These are phyloP conservation scores for Ophiosphaerella korrae DNA, from an alignment of 2,329 filamentous ascomycete genomes.

Conservation along the genomic window DNA sequence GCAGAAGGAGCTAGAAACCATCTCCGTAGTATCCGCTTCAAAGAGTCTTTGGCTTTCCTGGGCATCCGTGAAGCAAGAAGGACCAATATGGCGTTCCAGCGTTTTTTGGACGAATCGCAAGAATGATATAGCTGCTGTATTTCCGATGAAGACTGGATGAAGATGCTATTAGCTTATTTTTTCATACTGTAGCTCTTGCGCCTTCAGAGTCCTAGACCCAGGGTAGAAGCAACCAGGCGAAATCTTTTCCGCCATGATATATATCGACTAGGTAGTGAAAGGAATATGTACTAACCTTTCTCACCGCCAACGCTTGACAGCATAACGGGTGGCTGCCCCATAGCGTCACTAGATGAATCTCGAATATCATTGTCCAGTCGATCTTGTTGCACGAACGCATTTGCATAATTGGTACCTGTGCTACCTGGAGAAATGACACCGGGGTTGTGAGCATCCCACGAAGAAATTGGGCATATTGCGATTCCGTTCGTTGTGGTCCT, in stretches of 20 bases:
- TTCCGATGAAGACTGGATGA: slow-evolving; percentile 55
- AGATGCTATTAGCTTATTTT: slow-evolving; percentile 25
- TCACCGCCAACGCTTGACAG: slow-evolving; percentile 60
- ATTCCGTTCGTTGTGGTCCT: no score
- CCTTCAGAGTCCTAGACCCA: no score
- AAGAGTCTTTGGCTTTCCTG: slow-evolving; percentile 59
- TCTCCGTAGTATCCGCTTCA: slow-evolving; percentile 50
- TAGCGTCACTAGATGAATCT: slow-evolving; percentile 11
- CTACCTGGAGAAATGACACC: slow-evolving; percentile 4
- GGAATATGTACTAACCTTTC: slow-evolving; percentile 32
- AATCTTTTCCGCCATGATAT: no score
- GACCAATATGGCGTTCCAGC: slow-evolving; percentile 58
- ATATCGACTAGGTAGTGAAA: no score
- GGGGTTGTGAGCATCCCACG: slow-evolving; percentile 1
- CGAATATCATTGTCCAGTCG: slow-evolving; percentile 19
- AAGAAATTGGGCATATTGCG: no score
- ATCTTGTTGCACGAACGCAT: slow-evolving; percentile 1
- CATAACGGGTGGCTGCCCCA: slow-evolving; percentile 47
- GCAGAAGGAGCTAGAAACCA: slow-evolving; percentile 28
- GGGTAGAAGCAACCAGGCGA: no score
- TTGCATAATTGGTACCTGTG: neutral
- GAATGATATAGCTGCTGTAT: slow-evolving; percentile 61
- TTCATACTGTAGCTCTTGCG: slow-evolving; percentile 16
- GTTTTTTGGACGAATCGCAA: slow-evolving; percentile 59
- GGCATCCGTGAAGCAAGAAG: slow-evolving; percentile 60